Percentiles rank a stretch among this genome's conserved stretches.
These are phyloP conservation scores for Hanseniaspora lindneri DNA, from an alignment of 805 yeast species.

Conservation along the genomic window DNA sequence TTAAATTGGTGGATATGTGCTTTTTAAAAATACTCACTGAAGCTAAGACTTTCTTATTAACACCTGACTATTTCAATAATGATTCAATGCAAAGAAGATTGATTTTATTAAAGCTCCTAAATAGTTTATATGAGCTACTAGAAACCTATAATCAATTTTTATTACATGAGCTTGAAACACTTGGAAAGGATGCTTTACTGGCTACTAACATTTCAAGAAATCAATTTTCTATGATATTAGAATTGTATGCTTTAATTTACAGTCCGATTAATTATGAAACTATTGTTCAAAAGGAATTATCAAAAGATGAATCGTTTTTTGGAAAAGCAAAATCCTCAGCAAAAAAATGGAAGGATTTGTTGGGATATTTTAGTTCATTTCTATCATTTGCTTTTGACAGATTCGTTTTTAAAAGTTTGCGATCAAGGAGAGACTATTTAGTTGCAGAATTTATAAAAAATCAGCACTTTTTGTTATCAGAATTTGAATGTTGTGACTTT, in stretches of 20 bases:
- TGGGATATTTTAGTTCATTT: constrained; percentile 27
- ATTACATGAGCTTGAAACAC: constrained; percentile 44
- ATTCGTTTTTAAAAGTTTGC: neutral
- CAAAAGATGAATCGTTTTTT: constrained; percentile 32
- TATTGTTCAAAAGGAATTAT: constrained; percentile 31
- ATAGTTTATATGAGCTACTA: neutral
- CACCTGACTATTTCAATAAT: constrained; percentile 21
- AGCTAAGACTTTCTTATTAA: constrained; percentile 32
- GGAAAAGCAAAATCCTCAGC: constrained; percentile 35
- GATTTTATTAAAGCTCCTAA: constrained; percentile 32
- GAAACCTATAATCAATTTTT: constrained; percentile 19
- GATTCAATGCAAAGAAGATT: constrained; percentile 31
- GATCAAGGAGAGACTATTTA: neutral
- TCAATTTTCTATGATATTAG: constrained; percentile 22
- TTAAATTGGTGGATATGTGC: constrained; percentile 35
- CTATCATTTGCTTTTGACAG: constrained; percentile 3
- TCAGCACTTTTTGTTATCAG: constrained; percentile 66
- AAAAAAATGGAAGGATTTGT: constrained; percentile 36
- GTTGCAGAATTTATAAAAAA: constrained; percentile 41
- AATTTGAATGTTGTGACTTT: constrained; percentile 53
- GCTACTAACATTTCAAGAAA: neutral
- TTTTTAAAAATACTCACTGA: constrained; percentile 41
- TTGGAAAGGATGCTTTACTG: constrained; percentile 29
- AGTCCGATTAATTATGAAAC: constrained; percentile 45
- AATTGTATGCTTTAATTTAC: constrained; percentile 35